Evolutionary conservation across 2,329 filamentous ascomycete species (phyloP), one percentile per base, ranked within the genome.

Genomic region (Calonectria ilicicola): DNA sequence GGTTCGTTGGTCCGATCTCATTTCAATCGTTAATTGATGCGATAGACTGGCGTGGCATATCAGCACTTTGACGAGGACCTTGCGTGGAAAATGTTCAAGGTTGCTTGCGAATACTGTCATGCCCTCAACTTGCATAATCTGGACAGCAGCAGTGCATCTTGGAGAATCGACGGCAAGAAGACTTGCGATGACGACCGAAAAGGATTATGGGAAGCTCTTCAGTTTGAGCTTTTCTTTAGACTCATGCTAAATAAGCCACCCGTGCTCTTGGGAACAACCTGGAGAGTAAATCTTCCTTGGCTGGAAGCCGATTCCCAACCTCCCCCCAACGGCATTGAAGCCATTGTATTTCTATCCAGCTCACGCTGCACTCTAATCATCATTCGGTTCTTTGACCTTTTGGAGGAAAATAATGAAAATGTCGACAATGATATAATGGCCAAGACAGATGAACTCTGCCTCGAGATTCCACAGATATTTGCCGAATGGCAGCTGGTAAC

Each of bases 71-170:
- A 64, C 10, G 60, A 64, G 19, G 60, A 64, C 21, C 23, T 64
- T 35, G 60, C 60, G 2, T 64, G 60, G 60, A 64, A 29, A 26
- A 64, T 64, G 60, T 64, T 64, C 60, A 64, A 64, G 27, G 5
- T 46, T 35, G 60, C 60, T 2, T 64, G 60, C 19, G 60, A 64
- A 21, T 64, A 64, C n/a, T 64, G 60, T 19, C 60, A 64, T 35
- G 60, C 60, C 10, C 60, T 64, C 10, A 47, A 64, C 29, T 46
- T 64, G 42, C 60, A 64, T n/a, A 64, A 64, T 2, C 15, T 64
- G 26, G 60, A 64, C 26, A 64, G 42, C 9, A 60, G 38, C 14
- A 60, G 19, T 32, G n/a, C 23, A 15, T 38, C 53, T 7, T 60
- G 53, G 53, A 21, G 10, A 23, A 26, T 60, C 7, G 53, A 60